These are phyloP conservation scores for Fusarium hostae DNA, from an alignment of 2,329 filamentous ascomycete species.

Conservation along the genomic window DNA sequence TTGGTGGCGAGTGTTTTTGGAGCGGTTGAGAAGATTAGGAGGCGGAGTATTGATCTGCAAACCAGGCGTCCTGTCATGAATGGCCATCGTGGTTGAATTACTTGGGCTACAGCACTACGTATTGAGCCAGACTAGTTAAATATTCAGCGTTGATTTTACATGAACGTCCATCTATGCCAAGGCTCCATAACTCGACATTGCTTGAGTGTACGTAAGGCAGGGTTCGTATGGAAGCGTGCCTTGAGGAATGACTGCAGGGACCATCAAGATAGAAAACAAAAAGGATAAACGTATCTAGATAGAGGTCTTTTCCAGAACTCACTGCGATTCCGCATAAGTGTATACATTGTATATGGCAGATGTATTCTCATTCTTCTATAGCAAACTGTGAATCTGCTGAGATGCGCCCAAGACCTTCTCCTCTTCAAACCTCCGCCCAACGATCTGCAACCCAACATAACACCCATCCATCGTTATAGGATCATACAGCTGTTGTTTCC, in stretches of 20 bases:
- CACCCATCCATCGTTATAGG: background rate
- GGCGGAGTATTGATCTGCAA: slow-evolving; percentile 5
- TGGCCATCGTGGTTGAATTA: background rate
- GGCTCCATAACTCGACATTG: fast-evolving
- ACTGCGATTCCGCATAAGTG: too few relatives aligned
- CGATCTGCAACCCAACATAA: background rate
- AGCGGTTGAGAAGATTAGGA: background rate
- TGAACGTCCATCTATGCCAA: background rate
- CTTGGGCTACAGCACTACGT: too few relatives aligned
- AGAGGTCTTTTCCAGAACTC: too few relatives aligned
- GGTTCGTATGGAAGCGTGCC: fast-evolving
- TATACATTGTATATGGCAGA: background rate
- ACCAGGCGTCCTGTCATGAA: background rate
- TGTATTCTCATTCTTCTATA: background rate
- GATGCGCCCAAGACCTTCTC: background rate
- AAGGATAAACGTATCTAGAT: too few relatives aligned
- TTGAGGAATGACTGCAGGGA: background rate
- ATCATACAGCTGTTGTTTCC: background rate
- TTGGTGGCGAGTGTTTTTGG: slow-evolving; percentile 68
- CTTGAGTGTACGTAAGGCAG: fast-evolving
- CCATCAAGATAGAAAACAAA: background rate
- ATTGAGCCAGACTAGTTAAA: too few relatives aligned
- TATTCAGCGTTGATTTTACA: background rate
- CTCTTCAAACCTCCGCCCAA: background rate
- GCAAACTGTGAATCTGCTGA: background rate